Conservation (phyloP, 2,329 filamentous ascomycete species). For the Thelonectria olida region DNA sequence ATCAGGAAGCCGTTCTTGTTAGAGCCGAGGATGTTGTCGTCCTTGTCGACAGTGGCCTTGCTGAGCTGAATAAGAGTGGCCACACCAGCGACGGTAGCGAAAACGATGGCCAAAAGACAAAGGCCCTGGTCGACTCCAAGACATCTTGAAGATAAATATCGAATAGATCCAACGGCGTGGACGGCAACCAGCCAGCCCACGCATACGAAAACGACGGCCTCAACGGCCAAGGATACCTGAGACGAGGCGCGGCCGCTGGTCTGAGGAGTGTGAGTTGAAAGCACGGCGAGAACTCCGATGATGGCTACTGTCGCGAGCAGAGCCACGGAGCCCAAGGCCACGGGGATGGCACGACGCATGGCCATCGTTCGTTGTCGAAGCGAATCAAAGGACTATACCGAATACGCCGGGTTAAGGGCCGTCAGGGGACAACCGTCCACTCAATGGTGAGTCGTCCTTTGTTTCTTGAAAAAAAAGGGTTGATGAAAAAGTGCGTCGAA, state of each 20-base stretch:
- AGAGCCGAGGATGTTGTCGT: constrained; percentile 21
- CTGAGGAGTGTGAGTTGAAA: constrained; percentile 30
- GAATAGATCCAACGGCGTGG: constrained; percentile 31
- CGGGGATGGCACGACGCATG: constrained; percentile 32
- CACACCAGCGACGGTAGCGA: constrained; percentile 57
- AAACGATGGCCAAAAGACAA: constrained; percentile 51
- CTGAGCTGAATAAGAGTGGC: constrained; percentile 52
- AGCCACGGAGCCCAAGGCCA: constrained; percentile 32
- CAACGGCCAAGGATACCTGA: constrained; percentile 40
- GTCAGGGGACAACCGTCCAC: constrained; percentile 12
- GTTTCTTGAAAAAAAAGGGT: too few relatives aligned
- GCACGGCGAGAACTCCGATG: constrained; percentile 32
- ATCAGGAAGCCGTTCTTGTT: constrained; percentile 49
- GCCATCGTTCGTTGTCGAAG: constrained; percentile 18
- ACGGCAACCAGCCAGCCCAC: constrained; percentile 48
- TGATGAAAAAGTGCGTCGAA: neutral
- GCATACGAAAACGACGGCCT: constrained; percentile 40
- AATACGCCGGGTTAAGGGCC: constrained; percentile 9
- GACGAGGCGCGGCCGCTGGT: constrained; percentile 37
- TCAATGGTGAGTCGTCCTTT: neutral
- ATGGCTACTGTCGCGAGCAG: constrained; percentile 33
- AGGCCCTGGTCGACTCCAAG: constrained; percentile 39
- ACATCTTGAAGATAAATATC: constrained; percentile 35
- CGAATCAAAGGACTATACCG: constrained; percentile 7
- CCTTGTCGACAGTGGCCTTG: constrained; percentile 31